phyloP scores from a whole-genome alignment of 768 basidiomycete species.

The Boletus insuetus region DNA sequence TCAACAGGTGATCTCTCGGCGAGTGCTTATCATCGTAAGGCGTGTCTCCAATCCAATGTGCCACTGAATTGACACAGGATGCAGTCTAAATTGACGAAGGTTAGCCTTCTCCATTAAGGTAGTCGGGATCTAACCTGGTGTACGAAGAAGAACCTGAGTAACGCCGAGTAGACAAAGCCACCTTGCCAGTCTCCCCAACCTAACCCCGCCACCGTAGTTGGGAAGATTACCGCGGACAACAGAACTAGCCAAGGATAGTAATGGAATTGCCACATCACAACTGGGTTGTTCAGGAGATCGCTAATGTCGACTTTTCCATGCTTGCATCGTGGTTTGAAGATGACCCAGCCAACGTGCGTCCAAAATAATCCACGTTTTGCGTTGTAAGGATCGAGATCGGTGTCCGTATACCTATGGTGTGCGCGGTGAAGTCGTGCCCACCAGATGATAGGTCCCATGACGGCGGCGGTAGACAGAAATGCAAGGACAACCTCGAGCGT shows the following conservation, averaged over 20 bases:
- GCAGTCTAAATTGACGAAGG: background rate
- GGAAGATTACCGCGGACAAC: background rate
- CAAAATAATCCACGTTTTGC: background rate
- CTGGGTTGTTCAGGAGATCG: background rate
- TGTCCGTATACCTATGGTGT: conserved; percentile 8
- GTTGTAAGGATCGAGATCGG: conserved; percentile 4
- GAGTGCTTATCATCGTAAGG: conserved; percentile 3
- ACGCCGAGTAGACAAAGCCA: background rate
- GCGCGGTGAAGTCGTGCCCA: background rate
- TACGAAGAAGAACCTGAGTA: conserved; percentile 1
- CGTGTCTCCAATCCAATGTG: conserved; percentile 1
- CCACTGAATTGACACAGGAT: conserved; percentile 1
- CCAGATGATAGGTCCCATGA: background rate
- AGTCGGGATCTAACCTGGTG: background rate
- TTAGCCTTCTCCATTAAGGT: background rate
- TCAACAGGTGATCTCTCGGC: background rate
- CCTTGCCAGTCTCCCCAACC: conserved; percentile 8
- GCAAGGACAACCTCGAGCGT: background rate
- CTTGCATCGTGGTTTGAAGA: conserved; percentile 2
- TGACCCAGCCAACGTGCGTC: background rate
- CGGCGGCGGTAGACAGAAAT: background rate
- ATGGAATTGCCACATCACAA: conserved; percentile 1
- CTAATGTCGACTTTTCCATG: conserved; percentile 1
- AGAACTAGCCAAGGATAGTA: conserved; percentile 1
- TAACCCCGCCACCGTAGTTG: background rate